Evolutionary conservation across 1,284 basidiomycete genomes (phyloP).

Genomic region (Moniliophthora roreri): DNA sequence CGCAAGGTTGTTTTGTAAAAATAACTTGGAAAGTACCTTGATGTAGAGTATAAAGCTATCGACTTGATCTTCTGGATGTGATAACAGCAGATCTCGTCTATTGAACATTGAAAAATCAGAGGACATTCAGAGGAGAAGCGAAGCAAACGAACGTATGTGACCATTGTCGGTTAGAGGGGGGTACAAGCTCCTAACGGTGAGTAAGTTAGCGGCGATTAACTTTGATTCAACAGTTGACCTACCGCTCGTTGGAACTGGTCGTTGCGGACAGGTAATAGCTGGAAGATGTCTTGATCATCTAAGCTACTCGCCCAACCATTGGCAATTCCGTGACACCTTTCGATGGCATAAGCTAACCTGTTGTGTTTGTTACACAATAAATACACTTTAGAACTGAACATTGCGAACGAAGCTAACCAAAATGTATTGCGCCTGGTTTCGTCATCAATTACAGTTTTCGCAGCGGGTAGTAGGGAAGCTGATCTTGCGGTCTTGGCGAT

Average conservation of each 20-base stretch:
- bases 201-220: constrained; percentile 7
- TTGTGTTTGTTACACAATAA: too few relatives aligned
- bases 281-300: constrained; percentile 71
- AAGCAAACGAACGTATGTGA: constrained; percentile 41
- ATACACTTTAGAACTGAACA: background rate
- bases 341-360: constrained; percentile 49
- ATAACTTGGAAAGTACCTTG: too few relatives aligned
- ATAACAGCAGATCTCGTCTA: constrained; percentile 50
- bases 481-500: constrained; percentile 53
- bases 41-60: constrained; percentile 77
- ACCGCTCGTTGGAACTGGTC: constrained; percentile 64
- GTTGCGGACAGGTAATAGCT: constrained; percentile 63
- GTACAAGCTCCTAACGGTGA: constrained; percentile 36
- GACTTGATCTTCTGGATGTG: constrained; percentile 60
- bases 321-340: constrained; percentile 62
- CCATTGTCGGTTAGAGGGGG: constrained; percentile 64
- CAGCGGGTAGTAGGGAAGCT: constrained; percentile 54
- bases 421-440: constrained; percentile 71
- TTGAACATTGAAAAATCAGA: background rate
- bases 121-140: background rate
- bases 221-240: constrained; percentile 23
- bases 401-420: constrained; percentile 51
- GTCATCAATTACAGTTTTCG: constrained; percentile 63
- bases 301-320: constrained; percentile 72
- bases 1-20: too few relatives aligned